Percentiles rank a stretch among this genome's conserved stretches.
phyloP scores from a whole-genome alignment of 2,329 filamentous ascomycete species.

The Colletotrichum sp. region DNA sequence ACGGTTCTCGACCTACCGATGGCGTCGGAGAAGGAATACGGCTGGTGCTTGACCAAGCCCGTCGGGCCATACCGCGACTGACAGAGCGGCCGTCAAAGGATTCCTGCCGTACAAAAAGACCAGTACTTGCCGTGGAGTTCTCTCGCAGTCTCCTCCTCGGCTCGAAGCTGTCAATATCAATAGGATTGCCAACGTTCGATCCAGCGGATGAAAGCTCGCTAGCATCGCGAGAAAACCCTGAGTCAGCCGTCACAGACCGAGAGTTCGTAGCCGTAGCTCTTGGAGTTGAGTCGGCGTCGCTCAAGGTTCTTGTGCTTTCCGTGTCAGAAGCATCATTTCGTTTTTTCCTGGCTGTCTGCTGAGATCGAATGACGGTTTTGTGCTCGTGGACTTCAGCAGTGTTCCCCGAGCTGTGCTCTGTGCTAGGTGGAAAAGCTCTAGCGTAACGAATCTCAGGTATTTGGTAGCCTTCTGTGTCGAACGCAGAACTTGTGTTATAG shows the following conservation, averaged over 20 bases:
- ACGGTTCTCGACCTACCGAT: background rate
- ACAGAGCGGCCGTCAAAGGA: background rate
- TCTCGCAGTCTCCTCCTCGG: background rate
- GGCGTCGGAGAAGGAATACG: background rate
- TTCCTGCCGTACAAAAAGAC: background rate
- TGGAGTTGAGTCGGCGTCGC: background rate
- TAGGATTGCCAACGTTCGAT: background rate
- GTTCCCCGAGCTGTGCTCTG: background rate
- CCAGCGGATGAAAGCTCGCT: background rate
- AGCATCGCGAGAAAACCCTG: background rate
- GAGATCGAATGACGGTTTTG: background rate
- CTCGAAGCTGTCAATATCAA: background rate
- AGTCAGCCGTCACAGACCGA: background rate
- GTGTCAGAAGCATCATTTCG: background rate
- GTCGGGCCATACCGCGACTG: background rate
- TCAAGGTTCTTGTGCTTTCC: background rate
- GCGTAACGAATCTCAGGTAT: background rate
- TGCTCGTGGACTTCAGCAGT: background rate
- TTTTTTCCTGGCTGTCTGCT: background rate
- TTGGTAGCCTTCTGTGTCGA: background rate
- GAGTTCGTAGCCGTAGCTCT: background rate
- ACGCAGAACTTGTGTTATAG: background rate
- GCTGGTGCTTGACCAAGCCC: background rate
- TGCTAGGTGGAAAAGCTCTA: background rate
- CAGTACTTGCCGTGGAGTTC: background rate